These are phyloP conservation scores for Pythium rishiriense DNA, from an alignment of 352 stramenopile species.

Conservation along the genomic window DNA sequence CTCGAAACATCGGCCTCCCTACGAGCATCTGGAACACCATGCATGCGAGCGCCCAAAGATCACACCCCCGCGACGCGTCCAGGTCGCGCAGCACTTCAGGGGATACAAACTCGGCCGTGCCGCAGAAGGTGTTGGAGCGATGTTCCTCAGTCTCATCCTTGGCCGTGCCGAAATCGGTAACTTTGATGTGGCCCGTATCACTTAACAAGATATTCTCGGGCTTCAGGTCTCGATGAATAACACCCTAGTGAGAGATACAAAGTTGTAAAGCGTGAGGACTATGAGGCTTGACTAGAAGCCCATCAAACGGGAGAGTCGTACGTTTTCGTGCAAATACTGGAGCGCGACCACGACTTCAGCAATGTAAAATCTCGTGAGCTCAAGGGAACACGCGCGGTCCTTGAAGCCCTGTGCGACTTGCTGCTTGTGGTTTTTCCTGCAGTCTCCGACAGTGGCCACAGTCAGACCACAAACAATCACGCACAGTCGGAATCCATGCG, in stretches of 20 bases:
- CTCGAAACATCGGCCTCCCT: slow-evolving; percentile 81
- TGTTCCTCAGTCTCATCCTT: slow-evolving; percentile 84
- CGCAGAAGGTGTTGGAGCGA: slow-evolving; percentile 87
- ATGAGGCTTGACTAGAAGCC: too few species aligned
- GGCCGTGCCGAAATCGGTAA: slow-evolving; percentile 90
- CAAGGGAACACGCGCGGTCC: slow-evolving; percentile 70
- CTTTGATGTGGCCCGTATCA: slow-evolving; percentile 86
- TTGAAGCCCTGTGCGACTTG: slow-evolving; percentile 53
- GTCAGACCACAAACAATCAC: not conserved
- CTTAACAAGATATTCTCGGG: slow-evolving; percentile 89
- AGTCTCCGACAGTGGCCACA: not conserved
- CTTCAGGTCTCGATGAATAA: slow-evolving; percentile 97
- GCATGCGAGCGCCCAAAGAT: slow-evolving; percentile 91
- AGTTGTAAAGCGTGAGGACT: too few species aligned
- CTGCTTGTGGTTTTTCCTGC: slow-evolving; percentile 78
- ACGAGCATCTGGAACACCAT: slow-evolving; percentile 92
- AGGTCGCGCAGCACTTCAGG: slow-evolving; percentile 89
- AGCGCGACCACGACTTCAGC: slow-evolving; percentile 94
- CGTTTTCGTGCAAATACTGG: slow-evolving; percentile 91
- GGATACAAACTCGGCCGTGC: slow-evolving; percentile 92
- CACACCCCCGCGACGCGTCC: slow-evolving; percentile 77
- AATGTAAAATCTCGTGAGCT: slow-evolving; percentile 92
- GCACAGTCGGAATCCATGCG: not conserved
- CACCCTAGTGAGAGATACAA: slow-evolving; percentile 42
- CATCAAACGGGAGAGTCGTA: too few species aligned